Evolutionary conservation across 163 green algal species (phyloP).

Genomic region (Smithsoniella earleae): DNA sequence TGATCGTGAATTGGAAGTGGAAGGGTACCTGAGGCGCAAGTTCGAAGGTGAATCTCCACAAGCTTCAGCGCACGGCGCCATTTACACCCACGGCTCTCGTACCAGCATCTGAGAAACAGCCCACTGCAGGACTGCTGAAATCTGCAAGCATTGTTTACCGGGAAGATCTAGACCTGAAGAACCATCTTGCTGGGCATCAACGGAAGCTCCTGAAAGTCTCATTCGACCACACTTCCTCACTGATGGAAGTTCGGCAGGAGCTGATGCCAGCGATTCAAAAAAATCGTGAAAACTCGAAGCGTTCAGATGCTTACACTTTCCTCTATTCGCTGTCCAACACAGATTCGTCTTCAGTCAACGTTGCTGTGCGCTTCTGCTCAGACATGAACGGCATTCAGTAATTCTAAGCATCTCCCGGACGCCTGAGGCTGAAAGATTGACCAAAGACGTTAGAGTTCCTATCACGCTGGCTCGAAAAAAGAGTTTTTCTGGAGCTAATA

Average conservation of each 20-base stretch:
- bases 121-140: conserved; percentile 34
- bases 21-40: conserved; percentile 71
- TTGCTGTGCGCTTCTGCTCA: neutral
- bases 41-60: conserved; percentile 64
- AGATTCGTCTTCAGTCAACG: neutral
- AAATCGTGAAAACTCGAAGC: neutral
- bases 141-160: neutral
- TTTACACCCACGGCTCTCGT: too few relatives aligned
- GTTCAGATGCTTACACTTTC: conserved; percentile 8
- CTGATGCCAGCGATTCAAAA: conserved; percentile 54
- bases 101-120: too few relatives aligned
- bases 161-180: conserved; percentile 60
- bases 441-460: too few relatives aligned
- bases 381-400: too few relatives aligned
- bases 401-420: too few relatives aligned
- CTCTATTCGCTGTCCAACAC: neutral
- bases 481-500: too few relatives aligned
- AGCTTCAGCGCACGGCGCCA: too few relatives aligned
- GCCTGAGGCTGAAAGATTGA: too few relatives aligned
- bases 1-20: conserved; percentile 75
- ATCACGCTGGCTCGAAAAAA: too few relatives aligned
- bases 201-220: conserved; percentile 75
- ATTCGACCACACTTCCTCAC: conserved; percentile 73
- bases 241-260: conserved; percentile 79
- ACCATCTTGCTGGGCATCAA: conserved; percentile 86